Base-by-base conservation (phyloP, 441 rosid species). In the Breynia disticha region DNA sequence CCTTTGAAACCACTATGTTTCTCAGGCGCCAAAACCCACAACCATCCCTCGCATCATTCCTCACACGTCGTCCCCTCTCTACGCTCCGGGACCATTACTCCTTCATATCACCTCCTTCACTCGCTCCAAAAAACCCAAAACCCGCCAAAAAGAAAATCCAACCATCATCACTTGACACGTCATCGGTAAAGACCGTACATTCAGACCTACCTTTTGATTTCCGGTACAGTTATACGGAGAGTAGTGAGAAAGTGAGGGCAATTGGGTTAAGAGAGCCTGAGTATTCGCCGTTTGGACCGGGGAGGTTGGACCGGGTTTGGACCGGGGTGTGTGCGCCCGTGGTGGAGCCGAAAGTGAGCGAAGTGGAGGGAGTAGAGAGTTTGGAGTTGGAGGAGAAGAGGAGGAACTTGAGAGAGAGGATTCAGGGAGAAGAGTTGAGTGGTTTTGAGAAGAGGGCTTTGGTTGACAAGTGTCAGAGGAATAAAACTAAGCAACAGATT, bases 261-360 rank as follows among this genome's bases (percentile, higher is more conserved):
- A 86, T 84, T 45, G 98, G 98, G 9, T 72, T 91, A 24, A 74
- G 97, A 67, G 95, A 88, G 64, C 97, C 97, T 17, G 88, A 91
- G 65, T 91, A 83, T 75, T 86, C 97, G 4, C 97, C 97, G 0
- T 88, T 91, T 20, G 95, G 98, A 16, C 96, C 96, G 11, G 83
- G 79, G 1, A 76, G 89, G 52, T 46, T 90, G 63, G 75, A 77
- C 73, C 79, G 93, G 49, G 75, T 59, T 18, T 91, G 96, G 98
- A 88, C 95, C 1, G 96, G 95, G 13, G 87, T 91, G 5, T 87
- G 89, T 50, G 96, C 95, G 8, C 96, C 95, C 1, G 86, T 77
- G 3, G 86, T 77, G 48, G 80, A 81, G 47, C 83, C 79, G 44
- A 86, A 75, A 70, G 75, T 76, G 47, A 66, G 53, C 67, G 80